Evolutionary conservation across 2,329 filamentous ascomycete genomes (phyloP).

Genomic region (Hawksworthiomyces lignivorus): DNA sequence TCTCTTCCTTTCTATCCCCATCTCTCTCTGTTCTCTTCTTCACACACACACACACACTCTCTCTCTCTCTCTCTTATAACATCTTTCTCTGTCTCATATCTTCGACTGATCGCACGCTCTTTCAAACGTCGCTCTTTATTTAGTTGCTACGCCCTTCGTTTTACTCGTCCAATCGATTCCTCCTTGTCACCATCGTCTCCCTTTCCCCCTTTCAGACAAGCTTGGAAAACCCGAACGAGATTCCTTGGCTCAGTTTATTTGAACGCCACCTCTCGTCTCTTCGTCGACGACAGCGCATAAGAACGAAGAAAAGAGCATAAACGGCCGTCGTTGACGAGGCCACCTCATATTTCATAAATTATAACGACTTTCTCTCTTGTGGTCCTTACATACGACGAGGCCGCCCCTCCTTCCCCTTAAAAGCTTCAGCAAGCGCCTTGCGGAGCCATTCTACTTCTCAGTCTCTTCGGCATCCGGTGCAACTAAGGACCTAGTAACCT

Average conservation of each 20-base stretch:
- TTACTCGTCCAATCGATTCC: not conserved
- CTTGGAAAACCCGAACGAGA: slow-evolving; percentile 1
- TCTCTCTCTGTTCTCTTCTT: slow-evolving; percentile 1
- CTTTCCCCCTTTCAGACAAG: slow-evolving; percentile 10
- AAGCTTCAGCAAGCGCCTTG: slow-evolving; percentile 15
- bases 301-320: not conserved
- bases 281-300: not conserved
- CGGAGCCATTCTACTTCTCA: slow-evolving; percentile 2
- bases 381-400: too few species aligned
- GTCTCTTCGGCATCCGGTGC: slow-evolving; percentile 7
- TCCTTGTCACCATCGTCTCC: not conserved
- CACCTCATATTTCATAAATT: slow-evolving; percentile 2
- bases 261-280: too few species aligned
- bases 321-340: slow-evolving; percentile 4
- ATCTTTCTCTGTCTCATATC: not conserved
- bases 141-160: not conserved
- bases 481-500: slow-evolving; percentile 22
- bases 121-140: not conserved
- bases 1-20: slow-evolving; percentile 1
- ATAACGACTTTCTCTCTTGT: too few species aligned
- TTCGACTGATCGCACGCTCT: too few species aligned
- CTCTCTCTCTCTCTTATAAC: not conserved
- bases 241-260: too few species aligned
- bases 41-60: too few species aligned
- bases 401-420: too few species aligned